phyloP scores from a whole-genome alignment of 768 basidiomycete genomes.

The Sporobolomyces pararoseus region DNA sequence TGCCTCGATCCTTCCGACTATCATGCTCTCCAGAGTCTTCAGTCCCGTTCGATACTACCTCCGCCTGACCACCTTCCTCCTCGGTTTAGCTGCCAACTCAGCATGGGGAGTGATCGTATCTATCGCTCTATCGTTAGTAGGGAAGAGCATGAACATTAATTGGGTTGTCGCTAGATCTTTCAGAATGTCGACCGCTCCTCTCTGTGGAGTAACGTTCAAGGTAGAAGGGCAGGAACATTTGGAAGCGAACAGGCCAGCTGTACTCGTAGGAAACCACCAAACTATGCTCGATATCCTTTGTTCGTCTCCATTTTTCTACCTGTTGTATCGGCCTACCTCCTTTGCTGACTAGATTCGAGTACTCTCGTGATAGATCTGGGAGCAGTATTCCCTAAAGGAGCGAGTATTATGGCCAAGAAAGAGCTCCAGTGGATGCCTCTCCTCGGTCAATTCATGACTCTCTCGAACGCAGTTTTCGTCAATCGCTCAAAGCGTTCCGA shows the following conservation, averaged over 20 bases:
- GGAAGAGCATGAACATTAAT: slow-evolving; percentile 60
- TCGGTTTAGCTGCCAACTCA: slow-evolving; percentile 51
- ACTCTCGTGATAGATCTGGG: slow-evolving; percentile 39
- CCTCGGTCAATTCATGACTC: slow-evolving; percentile 80
- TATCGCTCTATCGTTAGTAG: slow-evolving; percentile 64
- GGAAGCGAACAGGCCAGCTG: slow-evolving; percentile 49
- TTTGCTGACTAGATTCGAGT: background rate
- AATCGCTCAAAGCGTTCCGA: slow-evolving; percentile 64
- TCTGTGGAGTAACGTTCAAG: slow-evolving; percentile 65
- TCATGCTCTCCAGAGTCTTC: slow-evolving; percentile 24
- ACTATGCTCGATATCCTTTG: slow-evolving; percentile 83
- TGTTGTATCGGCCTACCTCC: background rate
- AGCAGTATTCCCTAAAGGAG: slow-evolving; percentile 74
- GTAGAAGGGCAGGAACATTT: slow-evolving; percentile 86
- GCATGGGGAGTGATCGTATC: slow-evolving; percentile 68
- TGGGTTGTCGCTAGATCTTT: slow-evolving; percentile 77
- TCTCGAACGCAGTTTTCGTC: slow-evolving; percentile 86
- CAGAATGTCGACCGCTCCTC: slow-evolving; percentile 63
- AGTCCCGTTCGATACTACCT: slow-evolving; percentile 37
- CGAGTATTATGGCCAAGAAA: slow-evolving; percentile 89
- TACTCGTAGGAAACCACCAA: slow-evolving; percentile 81
- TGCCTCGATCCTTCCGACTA: background rate
- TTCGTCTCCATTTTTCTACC: slow-evolving; percentile 47
- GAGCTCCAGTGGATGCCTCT: slow-evolving; percentile 75
- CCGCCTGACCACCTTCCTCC: slow-evolving; percentile 34